Conservation (phyloP, 2,329 filamentous ascomycete species). For the Aspergillus sojae region DNA sequence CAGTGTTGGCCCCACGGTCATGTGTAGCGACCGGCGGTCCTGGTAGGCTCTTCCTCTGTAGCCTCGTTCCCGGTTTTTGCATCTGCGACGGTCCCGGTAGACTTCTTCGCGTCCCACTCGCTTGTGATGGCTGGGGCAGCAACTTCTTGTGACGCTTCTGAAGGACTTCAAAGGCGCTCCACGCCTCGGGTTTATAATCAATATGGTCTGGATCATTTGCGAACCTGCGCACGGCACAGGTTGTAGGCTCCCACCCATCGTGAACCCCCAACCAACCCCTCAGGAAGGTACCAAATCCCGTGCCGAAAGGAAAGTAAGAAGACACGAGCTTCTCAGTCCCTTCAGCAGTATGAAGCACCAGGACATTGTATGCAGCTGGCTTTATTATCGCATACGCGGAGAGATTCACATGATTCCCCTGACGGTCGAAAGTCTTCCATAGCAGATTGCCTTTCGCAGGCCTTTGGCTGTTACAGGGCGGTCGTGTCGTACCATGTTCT, state of each 20-base stretch:
- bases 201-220: neutral
- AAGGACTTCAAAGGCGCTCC: neutral
- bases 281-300: conserved; percentile 11
- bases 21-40: neutral
- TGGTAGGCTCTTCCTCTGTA: neutral
- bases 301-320: neutral
- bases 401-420: conserved; percentile 16
- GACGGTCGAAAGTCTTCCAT: conserved; percentile 21
- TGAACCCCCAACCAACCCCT: conserved; percentile 14
- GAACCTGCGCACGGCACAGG: conserved; percentile 15
- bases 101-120: neutral
- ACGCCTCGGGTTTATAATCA: conserved; percentile 7
- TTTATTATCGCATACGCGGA: conserved; percentile 11
- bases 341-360: conserved; percentile 11
- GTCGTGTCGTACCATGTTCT: conserved; percentile 5
- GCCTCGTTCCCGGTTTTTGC: neutral
- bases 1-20: too few relatives aligned
- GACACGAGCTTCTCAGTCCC: conserved; percentile 9
- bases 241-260: conserved; percentile 10
- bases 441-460: neutral
- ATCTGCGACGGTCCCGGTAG: neutral
- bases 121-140: neutral
- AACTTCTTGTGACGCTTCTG: neutral
- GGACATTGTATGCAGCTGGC: conserved; percentile 10
- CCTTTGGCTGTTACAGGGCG: neutral